Base-by-base conservation (phyloP, 495 filamentous ascomycete genomes). In the Cairneyella variabilis region DNA sequence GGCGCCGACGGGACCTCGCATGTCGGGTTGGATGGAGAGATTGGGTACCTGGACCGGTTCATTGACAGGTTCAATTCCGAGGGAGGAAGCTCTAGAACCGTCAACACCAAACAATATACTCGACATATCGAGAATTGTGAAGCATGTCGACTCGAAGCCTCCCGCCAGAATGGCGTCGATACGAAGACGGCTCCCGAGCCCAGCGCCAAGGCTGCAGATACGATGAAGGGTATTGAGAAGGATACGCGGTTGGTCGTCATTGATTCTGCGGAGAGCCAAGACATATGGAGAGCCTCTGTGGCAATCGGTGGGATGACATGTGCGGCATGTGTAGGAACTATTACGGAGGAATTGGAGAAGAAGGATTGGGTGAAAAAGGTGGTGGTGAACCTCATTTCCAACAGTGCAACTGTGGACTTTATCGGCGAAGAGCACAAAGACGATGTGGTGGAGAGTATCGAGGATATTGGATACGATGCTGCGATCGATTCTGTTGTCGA, bases 281-380 rank as follows among this genome's bases (percentile, higher is more conserved):
- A 62, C 28, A 44, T 8, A 26, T 79, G 77, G 69, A 68, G 72
- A 40, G 87, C 79, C 2, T 81, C 83, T 2, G 74, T 90, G 54
- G 79, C 85, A 5, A 83, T 96, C 48, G 82, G 77, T 21, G 89
- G 89, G 12, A 93, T 96, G 88, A 93, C 86, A 5, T 96, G 91
- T 63, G 81, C 82, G 18, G 76, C 86, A 3, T 96, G 91, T 64
- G 76, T 81, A 11, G 80, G 78, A 36, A 71, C 70, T 38, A 79
- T 95, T 58, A 86, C 79, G 12, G 67, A 78, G 22, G 82, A 79
- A 5, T 58, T 96, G 28, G 71, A 85, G 49, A 76, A 82, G 51
- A 71, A 79, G 26, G 59, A 76, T 8, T 93, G 82, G 69, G 71
- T 95, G 16, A 73, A 71, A 28, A 72, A 78, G 34, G 79, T 85